Conservation (phyloP, 257 asterid genomes). For the Solanum chilense region DNA sequence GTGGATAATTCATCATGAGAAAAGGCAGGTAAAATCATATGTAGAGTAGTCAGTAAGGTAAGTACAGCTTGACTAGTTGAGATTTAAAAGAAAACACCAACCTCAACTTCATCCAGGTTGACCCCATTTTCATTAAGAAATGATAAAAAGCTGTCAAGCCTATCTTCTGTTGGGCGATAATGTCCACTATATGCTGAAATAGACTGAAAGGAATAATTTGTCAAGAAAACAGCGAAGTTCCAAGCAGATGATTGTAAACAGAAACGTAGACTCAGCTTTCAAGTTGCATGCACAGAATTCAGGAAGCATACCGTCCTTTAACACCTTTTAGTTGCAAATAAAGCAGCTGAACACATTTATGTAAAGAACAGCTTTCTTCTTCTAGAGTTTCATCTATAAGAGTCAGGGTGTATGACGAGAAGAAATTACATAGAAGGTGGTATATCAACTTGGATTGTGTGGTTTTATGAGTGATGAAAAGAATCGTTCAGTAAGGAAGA, state of each 20-base stretch:
- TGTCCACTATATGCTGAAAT: constrained; percentile 97
- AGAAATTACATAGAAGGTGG: background rate
- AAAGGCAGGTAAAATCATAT: background rate
- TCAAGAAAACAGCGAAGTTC: background rate
- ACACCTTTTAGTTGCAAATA: background rate
- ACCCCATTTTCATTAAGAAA: constrained; percentile 68
- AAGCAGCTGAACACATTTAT: background rate
- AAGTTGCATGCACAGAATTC: background rate
- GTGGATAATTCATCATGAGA: background rate
- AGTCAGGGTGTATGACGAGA: background rate
- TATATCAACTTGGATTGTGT: background rate
- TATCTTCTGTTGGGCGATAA: constrained; percentile 83
- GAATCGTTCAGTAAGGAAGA: background rate
- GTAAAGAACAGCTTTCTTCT: background rate
- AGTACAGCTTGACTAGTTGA: background rate
- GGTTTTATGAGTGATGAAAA: background rate
- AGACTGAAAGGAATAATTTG: constrained; percentile 25
- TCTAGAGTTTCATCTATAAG: background rate
- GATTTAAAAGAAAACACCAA: constrained; percentile 13
- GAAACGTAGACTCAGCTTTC: background rate
- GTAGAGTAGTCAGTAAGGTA: background rate
- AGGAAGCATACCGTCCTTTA: background rate
- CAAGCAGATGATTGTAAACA: background rate
- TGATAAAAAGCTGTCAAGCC: constrained; percentile 50
- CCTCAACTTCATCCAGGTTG: constrained; percentile 60